Percentiles rank a stretch among this genome's conserved stretches.
phyloP scores from a whole-genome alignment of 306 rosid genomes.

The Castanopsis chinensis region DNA sequence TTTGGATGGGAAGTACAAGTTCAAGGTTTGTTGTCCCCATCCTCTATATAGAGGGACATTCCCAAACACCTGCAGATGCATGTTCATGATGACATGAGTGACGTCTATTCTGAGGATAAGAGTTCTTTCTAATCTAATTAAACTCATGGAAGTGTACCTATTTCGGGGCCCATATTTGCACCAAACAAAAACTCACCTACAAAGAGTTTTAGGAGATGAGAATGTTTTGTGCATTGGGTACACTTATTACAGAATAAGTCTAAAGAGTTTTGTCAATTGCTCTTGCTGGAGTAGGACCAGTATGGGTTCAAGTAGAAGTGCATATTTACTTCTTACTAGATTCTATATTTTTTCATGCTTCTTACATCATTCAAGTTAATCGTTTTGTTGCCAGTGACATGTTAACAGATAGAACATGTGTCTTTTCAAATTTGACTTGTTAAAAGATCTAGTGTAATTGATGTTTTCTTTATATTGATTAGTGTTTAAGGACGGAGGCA shows the following conservation, averaged over 20 bases:
- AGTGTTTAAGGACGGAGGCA: slow-evolving; percentile 87
- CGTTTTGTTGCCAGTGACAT: not conserved
- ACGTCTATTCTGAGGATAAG: not conserved
- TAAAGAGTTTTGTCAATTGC: not conserved
- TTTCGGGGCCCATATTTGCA: slow-evolving; percentile 65
- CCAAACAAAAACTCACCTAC: slow-evolving; percentile 53
- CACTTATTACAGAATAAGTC: not conserved
- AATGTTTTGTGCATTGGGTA: slow-evolving; percentile 20
- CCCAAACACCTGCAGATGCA: not conserved
- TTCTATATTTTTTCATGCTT: not conserved
- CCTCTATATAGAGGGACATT: not conserved
- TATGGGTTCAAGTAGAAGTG: not conserved
- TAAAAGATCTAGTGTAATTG: slow-evolving; percentile 11
- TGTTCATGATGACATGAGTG: not conserved
- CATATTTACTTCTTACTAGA: not conserved
- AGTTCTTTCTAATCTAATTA: not conserved
- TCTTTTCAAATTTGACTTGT: slow-evolving; percentile 4
- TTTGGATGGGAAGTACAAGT: slow-evolving; percentile 43
- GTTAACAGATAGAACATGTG: not conserved
- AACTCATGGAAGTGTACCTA: not conserved
- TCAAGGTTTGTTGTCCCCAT: slow-evolving; percentile 57
- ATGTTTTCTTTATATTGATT: slow-evolving; percentile 22
- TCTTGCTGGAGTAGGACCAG: not conserved
- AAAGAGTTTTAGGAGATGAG: slow-evolving; percentile 68
- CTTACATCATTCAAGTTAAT: not conserved